These are phyloP conservation scores for Prunus mume DNA, from an alignment of 306 rosid genomes.

Conservation along the genomic window DNA sequence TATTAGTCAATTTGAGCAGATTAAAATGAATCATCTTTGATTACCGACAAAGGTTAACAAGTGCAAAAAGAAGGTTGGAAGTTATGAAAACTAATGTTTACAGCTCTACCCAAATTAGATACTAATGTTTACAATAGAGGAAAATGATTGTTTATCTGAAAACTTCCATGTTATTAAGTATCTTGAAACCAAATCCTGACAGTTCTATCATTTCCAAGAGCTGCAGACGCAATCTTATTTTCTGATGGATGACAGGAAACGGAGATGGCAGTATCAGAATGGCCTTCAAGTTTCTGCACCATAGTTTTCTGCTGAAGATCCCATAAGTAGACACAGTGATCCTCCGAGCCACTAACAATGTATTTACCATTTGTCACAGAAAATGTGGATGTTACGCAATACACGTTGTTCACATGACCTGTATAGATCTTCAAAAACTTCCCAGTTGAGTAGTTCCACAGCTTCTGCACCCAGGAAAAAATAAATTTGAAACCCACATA, in stretches of 20 bases:
- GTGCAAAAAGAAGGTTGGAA: no score
- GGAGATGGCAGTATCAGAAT: slow-evolving; percentile 72
- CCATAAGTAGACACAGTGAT: slow-evolving; percentile 78
- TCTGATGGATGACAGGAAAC: slow-evolving; percentile 83
- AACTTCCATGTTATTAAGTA: not conserved
- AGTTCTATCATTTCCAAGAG: slow-evolving; percentile 67
- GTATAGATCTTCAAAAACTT: slow-evolving; percentile 60
- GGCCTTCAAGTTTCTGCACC: slow-evolving; percentile 94
- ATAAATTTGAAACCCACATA: not conserved
- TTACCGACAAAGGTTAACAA: no score
- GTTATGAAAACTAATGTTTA: no score
- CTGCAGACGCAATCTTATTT: slow-evolving; percentile 90
- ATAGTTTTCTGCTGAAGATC: slow-evolving; percentile 77
- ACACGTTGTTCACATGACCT: slow-evolving; percentile 59
- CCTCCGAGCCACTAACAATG: slow-evolving; percentile 93
- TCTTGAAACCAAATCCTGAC: slow-evolving; percentile 63
- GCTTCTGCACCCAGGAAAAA: slow-evolving; percentile 60
- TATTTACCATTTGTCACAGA: slow-evolving; percentile 87
- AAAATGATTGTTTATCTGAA: not conserved
- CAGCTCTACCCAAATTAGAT: not conserved
- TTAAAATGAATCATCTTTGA: not conserved
- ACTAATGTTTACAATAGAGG: not conserved
- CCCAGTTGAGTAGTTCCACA: slow-evolving; percentile 75
- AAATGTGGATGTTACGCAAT: slow-evolving; percentile 79
- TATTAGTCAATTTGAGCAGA: not conserved